phyloP scores from a whole-genome alignment of 768 basidiomycete species.

The Hebeloma cylindrosporum region DNA sequence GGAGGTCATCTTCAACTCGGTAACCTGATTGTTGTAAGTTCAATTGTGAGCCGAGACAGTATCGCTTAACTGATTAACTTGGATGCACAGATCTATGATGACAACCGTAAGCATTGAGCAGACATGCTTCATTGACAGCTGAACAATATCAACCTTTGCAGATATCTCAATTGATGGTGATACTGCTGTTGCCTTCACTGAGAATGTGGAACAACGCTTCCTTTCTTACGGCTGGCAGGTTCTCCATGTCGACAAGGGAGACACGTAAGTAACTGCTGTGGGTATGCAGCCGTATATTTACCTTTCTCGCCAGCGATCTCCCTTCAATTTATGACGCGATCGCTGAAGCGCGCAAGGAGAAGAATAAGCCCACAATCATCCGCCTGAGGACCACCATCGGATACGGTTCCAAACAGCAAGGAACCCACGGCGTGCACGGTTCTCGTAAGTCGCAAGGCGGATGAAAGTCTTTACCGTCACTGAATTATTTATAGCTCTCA shows the following conservation, averaged over 20 bases:
- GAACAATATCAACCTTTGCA: constrained; percentile 27
- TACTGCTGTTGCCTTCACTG: constrained; percentile 91
- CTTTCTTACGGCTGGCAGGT: constrained; percentile 94
- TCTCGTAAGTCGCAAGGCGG: constrained; percentile 62
- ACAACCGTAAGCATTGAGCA: constrained; percentile 69
- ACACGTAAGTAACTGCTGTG: constrained; percentile 48
- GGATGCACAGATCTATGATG: constrained; percentile 81
- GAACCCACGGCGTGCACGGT: constrained; percentile 94
- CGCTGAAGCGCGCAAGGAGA: constrained; percentile 71
- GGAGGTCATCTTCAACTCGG: constrained; percentile 94
- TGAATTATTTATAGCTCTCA: constrained; percentile 59
- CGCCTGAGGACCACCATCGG: constrained; percentile 88
- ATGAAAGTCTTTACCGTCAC: constrained; percentile 5
- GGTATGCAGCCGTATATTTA: constrained; percentile 1
- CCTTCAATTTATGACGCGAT: constrained; percentile 77
- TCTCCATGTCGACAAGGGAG: constrained; percentile 78
- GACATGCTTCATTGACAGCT: neutral
- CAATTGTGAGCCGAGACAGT: neutral
- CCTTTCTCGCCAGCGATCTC: constrained; percentile 59
- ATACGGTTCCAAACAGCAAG: constrained; percentile 89
- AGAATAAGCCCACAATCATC: constrained; percentile 84
- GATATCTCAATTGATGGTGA: constrained; percentile 97
- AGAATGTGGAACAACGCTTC: constrained; percentile 88
- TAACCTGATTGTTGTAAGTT: constrained; percentile 84
- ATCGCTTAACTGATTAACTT: constrained; percentile 10